Percentiles rank a stretch among this genome's conserved stretches.
Evolutionary conservation across 768 basidiomycete genomes (phyloP).

Genomic region (Leccinum incarnatum): DNA sequence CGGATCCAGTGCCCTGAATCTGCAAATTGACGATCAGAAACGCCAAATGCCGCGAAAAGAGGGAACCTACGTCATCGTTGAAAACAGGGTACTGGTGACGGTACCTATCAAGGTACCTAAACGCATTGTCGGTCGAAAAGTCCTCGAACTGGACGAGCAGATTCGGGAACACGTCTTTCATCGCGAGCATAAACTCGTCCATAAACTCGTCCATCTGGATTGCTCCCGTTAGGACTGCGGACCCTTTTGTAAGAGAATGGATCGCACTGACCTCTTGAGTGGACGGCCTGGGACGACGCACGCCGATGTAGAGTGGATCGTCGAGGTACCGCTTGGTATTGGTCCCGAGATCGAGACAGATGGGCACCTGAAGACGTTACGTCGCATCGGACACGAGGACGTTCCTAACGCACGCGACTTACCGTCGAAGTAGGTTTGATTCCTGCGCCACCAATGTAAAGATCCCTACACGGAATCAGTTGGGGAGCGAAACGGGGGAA

Average conservation of each 20-base stretch:
- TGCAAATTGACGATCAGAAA: constrained; percentile 16
- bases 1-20: constrained; percentile 74
- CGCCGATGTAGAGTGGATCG: constrained; percentile 76
- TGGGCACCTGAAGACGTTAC: constrained; percentile 43
- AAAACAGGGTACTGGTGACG: constrained; percentile 57
- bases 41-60: background rate
- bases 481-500: background rate
- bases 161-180: constrained; percentile 61
- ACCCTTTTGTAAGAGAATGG: background rate
- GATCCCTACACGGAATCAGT: constrained; percentile 37
- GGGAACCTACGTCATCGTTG: constrained; percentile 64
- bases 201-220: constrained; percentile 68
- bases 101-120: constrained; percentile 67
- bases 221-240: background rate
- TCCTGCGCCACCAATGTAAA: constrained; percentile 73
- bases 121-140: constrained; percentile 78
- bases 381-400: background rate
- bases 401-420: constrained; percentile 2
- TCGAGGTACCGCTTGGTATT: constrained; percentile 64
- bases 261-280: constrained; percentile 36
- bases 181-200: constrained; percentile 72
- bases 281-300: constrained; percentile 52
- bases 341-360: constrained; percentile 74
- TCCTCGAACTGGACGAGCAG: constrained; percentile 75
- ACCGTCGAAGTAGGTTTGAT: constrained; percentile 50